phyloP scores from a whole-genome alignment of 2,329 filamentous ascomycete species.

The Arthrobotrys entomopaga region DNA sequence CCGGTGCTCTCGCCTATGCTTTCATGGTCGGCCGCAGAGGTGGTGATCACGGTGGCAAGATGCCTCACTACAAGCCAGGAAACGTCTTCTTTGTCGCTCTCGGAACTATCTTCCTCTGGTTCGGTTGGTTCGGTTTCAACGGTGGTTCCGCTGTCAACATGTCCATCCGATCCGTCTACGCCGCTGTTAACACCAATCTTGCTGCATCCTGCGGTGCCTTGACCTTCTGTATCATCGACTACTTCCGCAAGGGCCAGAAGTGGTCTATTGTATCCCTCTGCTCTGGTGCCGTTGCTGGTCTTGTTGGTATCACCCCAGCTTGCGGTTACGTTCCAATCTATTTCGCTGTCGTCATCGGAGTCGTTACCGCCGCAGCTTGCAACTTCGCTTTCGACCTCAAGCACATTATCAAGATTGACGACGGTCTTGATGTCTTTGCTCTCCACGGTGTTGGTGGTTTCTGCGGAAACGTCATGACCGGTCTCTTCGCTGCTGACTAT shows the following conservation, averaged over 20 bases:
- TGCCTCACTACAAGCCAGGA: constrained; percentile 67
- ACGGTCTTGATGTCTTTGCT: constrained; percentile 71
- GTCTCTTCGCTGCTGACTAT: constrained; percentile 67
- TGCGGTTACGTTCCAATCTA: constrained; percentile 69
- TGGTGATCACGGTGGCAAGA: constrained; percentile 63
- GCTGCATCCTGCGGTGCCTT: constrained; percentile 68
- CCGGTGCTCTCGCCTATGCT: constrained; percentile 72
- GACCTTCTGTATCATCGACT: constrained; percentile 68
- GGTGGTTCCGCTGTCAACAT: constrained; percentile 58
- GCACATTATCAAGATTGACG: constrained; percentile 68
- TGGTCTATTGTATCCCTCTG: constrained; percentile 68
- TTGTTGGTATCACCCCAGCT: constrained; percentile 71
- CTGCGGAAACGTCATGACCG: constrained; percentile 69
- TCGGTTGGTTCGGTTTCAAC: constrained; percentile 70
- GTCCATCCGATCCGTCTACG: constrained; percentile 64
- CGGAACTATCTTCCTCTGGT: constrained; percentile 74
- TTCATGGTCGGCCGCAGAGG: constrained; percentile 71
- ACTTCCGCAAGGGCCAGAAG: constrained; percentile 64
- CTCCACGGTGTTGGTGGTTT: constrained; percentile 71
- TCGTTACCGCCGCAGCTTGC: constrained; percentile 66
- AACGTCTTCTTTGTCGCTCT: constrained; percentile 73
- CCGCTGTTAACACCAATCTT: constrained; percentile 70
- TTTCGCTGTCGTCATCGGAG: constrained; percentile 66
- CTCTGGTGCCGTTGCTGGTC: constrained; percentile 68
- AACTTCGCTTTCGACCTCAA: constrained; percentile 66